Conservation (phyloP, 306 rosid species). For the Prunus padus region DNA sequence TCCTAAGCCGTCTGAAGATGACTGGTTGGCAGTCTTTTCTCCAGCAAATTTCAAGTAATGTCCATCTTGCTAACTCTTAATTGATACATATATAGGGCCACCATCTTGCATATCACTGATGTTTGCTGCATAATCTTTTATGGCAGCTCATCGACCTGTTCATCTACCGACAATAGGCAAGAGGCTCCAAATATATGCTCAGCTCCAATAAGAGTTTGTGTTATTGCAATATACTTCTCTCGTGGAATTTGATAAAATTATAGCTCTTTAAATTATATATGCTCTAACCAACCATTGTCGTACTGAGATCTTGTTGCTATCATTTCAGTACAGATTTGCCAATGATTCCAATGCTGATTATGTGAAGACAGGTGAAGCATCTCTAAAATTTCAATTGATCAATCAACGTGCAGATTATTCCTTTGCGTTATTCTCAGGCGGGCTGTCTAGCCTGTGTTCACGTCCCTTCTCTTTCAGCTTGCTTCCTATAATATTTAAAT, state of each 20-base stretch:
- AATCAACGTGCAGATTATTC: conserved; percentile 80
- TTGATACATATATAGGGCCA: too few relatives aligned
- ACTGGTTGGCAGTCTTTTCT: conserved; percentile 46
- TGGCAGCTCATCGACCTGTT: conserved; percentile 69
- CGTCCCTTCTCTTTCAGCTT: too few relatives aligned
- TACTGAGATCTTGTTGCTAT: conserved; percentile 18
- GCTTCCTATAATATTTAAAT: too few relatives aligned
- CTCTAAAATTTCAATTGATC: conserved; percentile 60
- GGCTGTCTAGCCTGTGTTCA: too few relatives aligned
- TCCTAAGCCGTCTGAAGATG: conserved; percentile 37
- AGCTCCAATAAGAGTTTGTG: conserved; percentile 68
- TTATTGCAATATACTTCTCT: neutral
- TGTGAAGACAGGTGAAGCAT: conserved; percentile 36
- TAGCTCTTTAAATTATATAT: neutral
- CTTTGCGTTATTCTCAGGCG: too few relatives aligned
- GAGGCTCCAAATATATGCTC: conserved; percentile 67
- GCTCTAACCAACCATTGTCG: conserved; percentile 2
- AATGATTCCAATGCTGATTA: conserved; percentile 48
- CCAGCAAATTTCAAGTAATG: conserved; percentile 39
- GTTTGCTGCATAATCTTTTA: neutral
- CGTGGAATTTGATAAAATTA: neutral
- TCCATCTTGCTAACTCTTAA: neutral
- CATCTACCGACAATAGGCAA: conserved; percentile 41
- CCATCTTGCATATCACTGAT: too few relatives aligned
- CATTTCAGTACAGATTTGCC: conserved; percentile 58